A percentile compares a stretch with the other conserved stretches of the same genome.
Conservation (phyloP, 192 early-diverging fungal genomes). For the Podila epigama region DNA sequence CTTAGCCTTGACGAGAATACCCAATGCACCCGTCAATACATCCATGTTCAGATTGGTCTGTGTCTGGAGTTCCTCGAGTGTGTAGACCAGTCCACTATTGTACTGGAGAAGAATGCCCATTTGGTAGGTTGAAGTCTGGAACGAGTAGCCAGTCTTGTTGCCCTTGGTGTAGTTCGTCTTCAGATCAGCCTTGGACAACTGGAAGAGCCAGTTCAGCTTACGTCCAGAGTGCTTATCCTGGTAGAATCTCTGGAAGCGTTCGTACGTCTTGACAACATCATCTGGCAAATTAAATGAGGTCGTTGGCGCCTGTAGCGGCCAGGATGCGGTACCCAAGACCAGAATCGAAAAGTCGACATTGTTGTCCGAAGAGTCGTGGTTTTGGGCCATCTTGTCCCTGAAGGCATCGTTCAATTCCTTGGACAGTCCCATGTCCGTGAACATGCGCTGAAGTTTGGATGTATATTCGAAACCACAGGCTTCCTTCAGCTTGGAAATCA, state of each 20-base stretch:
- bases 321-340: constrained; percentile 86
- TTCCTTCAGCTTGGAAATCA: constrained; percentile 94
- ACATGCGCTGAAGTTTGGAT: constrained; percentile 94
- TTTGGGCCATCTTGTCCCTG: constrained; percentile 62
- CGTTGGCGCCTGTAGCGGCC: constrained; percentile 86
- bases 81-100: constrained; percentile 80
- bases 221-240: constrained; percentile 87
- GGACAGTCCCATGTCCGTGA: constrained; percentile 91
- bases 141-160: constrained; percentile 77
- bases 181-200: constrained; percentile 90
- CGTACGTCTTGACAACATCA: constrained; percentile 85
- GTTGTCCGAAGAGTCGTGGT: constrained; percentile 32
- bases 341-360: constrained; percentile 83
- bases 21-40: constrained; percentile 71
- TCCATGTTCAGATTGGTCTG: constrained; percentile 78
- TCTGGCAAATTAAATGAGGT: constrained; percentile 88
- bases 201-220: constrained; percentile 95
- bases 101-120: constrained; percentile 94
- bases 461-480: constrained; percentile 97
- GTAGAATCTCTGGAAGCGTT: constrained; percentile 88
- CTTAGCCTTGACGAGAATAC: constrained; percentile 84
- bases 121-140: constrained; percentile 90
- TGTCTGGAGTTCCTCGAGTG: constrained; percentile 76
- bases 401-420: constrained; percentile 90
- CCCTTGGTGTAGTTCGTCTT: constrained; percentile 87